Percentiles rank a stretch among this genome's conserved stretches.
Evolutionary conservation across 495 filamentous ascomycete species (phyloP).

Genomic region (Bombardia bombarda): DNA sequence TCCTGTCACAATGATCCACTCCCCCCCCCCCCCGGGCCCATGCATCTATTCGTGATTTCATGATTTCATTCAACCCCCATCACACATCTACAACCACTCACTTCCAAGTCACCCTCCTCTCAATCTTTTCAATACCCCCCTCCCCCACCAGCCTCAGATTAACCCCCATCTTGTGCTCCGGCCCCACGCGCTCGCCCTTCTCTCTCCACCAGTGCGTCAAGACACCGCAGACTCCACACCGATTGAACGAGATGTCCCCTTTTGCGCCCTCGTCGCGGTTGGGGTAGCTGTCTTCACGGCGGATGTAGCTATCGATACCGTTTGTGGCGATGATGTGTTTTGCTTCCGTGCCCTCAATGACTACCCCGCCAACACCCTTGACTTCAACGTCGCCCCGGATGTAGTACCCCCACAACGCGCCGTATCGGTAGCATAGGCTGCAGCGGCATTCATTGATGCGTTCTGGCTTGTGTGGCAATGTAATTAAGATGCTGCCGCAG

Average conservation of each 20-base stretch:
- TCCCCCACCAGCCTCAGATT: not conserved
- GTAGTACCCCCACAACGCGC: slow-evolving; percentile 28
- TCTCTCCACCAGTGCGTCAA: not conserved
- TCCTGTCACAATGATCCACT: too few species aligned
- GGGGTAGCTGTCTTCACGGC: not conserved
- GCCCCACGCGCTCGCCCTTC: not conserved
- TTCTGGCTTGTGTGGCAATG: slow-evolving; percentile 18
- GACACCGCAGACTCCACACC: not conserved
- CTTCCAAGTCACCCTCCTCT: not conserved
- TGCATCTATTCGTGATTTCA: too few species aligned
- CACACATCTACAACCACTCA: too few species aligned
- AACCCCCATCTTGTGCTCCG: not conserved
- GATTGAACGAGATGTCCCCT: not conserved
- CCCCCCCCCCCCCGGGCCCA: too few species aligned
- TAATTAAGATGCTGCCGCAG: slow-evolving; percentile 26
- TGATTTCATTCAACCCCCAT: too few species aligned
- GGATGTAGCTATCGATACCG: too few species aligned
- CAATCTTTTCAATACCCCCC: not conserved
- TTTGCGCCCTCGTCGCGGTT: not conserved
- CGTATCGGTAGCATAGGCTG: slow-evolving; percentile 25
- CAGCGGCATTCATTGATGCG: slow-evolving; percentile 29
- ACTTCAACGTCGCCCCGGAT: slow-evolving; percentile 18
- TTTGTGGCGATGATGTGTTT: too few species aligned
- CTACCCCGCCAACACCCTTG: not conserved
- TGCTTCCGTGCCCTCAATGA: not conserved